phyloP scores from a whole-genome alignment of 352 stramenopile genomes.

The Globisporangium cederbergense region DNA sequence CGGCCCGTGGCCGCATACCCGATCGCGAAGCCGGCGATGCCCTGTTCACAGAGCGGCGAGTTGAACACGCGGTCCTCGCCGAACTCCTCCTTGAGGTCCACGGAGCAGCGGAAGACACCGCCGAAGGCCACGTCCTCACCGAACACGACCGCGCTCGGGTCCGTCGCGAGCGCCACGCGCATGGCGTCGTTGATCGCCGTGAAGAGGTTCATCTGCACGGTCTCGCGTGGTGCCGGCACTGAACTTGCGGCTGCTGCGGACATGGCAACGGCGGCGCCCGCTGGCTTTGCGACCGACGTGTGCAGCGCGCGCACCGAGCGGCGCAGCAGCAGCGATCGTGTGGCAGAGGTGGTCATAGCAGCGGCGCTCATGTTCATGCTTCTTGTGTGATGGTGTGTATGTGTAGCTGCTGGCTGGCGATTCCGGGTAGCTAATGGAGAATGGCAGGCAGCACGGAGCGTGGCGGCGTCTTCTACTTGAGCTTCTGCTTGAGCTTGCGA shows the following conservation, averaged over 20 bases:
- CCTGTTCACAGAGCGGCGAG: conserved; percentile 94
- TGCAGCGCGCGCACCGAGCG: conserved; percentile 10
- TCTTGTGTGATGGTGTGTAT: neutral
- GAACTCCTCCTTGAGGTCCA: conserved; percentile 93
- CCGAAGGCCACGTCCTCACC: conserved; percentile 98
- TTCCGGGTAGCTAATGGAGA: neutral
- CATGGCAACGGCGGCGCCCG: conserved; percentile 3
- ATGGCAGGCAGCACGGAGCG: neutral
- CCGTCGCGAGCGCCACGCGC: conserved; percentile 85
- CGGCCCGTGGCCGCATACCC: conserved; percentile 95
- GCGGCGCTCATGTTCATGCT: conserved; percentile 8
- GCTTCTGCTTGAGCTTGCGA: neutral
- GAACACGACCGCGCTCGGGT: conserved; percentile 92
- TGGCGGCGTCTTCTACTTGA: neutral
- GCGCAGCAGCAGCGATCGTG: conserved; percentile 11
- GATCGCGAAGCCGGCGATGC: conserved; percentile 95
- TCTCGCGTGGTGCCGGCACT: conserved; percentile 27
- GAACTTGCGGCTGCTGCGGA: conserved; percentile 5
- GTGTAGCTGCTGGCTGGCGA: neutral
- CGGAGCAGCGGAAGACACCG: conserved; percentile 97
- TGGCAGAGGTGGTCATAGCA: neutral
- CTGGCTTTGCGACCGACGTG: conserved; percentile 8
- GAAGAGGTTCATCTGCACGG: conserved; percentile 88
- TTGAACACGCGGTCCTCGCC: conserved; percentile 95
- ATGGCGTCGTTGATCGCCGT: conserved; percentile 92